Percentiles rank a stretch among this genome's conserved stretches.
Evolutionary conservation across 2,329 filamentous ascomycete genomes (phyloP).

Genomic region (Fusarium cyanostomum): DNA sequence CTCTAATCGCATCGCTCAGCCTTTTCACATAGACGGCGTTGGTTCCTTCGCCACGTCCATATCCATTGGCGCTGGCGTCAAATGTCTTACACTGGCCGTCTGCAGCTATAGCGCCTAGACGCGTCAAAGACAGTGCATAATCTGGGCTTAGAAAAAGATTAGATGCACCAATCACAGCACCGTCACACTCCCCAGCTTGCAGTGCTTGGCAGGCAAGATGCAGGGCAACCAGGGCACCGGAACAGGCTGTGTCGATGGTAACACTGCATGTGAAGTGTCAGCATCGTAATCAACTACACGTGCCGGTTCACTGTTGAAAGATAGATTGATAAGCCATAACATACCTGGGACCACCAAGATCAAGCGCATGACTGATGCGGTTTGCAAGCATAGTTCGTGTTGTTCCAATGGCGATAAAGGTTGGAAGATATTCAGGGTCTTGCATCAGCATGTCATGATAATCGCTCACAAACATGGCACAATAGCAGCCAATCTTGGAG

Average conservation of each 20-base stretch:
- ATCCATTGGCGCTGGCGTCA: slow-evolving; percentile 59
- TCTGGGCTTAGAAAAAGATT: slow-evolving; percentile 44
- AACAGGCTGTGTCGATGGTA: slow-evolving; percentile 59
- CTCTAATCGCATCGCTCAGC: slow-evolving; percentile 59
- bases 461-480: slow-evolving; percentile 39
- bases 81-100: slow-evolving; percentile 55
- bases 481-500: slow-evolving; percentile 40
- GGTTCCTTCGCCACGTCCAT: slow-evolving; percentile 67
- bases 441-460: slow-evolving; percentile 41
- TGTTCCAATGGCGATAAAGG: slow-evolving; percentile 41
- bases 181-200: slow-evolving; percentile 44
- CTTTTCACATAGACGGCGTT: slow-evolving; percentile 64
- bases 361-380: slow-evolving; percentile 39
- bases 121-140: slow-evolving; percentile 38
- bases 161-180: slow-evolving; percentile 47
- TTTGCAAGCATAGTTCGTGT: slow-evolving; percentile 41
- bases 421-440: slow-evolving; percentile 39
- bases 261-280: slow-evolving; percentile 44
- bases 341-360: slow-evolving; percentile 40
- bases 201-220: slow-evolving; percentile 52
- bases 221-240: slow-evolving; percentile 54
- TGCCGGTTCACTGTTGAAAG: background rate
- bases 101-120: slow-evolving; percentile 42
- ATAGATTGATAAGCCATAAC: background rate
- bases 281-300: background rate